Percentiles rank a stretch among this genome's conserved stretches.
Evolutionary conservation across 1,284 basidiomycete genomes (phyloP).

Genomic region (Cryptococcus sp.): DNA sequence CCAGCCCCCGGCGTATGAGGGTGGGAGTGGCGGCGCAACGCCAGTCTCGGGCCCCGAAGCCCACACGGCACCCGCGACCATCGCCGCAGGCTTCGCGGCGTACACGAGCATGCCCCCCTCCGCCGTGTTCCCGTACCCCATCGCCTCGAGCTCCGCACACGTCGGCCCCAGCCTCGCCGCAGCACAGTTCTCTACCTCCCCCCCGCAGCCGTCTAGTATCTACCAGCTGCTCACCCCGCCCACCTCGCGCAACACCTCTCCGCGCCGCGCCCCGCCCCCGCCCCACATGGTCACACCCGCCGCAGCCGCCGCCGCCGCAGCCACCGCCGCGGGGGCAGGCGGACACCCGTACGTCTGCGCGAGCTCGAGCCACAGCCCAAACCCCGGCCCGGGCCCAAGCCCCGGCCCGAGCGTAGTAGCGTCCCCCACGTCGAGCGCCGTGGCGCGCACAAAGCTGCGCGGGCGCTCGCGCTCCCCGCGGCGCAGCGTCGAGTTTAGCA

Average conservation of each 20-base stretch:
- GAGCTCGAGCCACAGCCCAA: background rate
- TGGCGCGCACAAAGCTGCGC: conserved; percentile 14
- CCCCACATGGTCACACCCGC: too few relatives aligned
- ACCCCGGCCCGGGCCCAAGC: background rate
- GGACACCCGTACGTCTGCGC: background rate
- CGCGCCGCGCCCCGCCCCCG: conserved; percentile 10
- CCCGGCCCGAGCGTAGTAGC: background rate
- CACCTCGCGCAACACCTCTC: conserved; percentile 32
- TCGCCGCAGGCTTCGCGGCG: background rate
- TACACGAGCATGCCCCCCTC: conserved; percentile 4
- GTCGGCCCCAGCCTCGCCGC: background rate
- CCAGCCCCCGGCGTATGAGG: background rate
- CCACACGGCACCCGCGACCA: conserved; percentile 6
- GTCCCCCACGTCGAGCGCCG: background rate
- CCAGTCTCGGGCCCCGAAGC: conserved; percentile 16
- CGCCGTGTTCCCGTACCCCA: conserved; percentile 7
- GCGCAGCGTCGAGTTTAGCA: conserved; percentile 27
- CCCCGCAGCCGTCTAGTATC: conserved; percentile 34
- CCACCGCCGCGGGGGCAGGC: background rate
- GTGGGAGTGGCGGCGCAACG: conserved; percentile 6
- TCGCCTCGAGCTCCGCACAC: background rate
- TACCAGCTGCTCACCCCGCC: conserved; percentile 39
- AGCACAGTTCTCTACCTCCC: conserved; percentile 18
- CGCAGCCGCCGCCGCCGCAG: background rate
- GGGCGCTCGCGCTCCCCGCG: conserved; percentile 30